Percentiles rank a stretch among this genome's conserved stretches.
phyloP scores from a whole-genome alignment of 371 early-diverging fungal species.

The Batrachochytrium dendrobatidis region DNA sequence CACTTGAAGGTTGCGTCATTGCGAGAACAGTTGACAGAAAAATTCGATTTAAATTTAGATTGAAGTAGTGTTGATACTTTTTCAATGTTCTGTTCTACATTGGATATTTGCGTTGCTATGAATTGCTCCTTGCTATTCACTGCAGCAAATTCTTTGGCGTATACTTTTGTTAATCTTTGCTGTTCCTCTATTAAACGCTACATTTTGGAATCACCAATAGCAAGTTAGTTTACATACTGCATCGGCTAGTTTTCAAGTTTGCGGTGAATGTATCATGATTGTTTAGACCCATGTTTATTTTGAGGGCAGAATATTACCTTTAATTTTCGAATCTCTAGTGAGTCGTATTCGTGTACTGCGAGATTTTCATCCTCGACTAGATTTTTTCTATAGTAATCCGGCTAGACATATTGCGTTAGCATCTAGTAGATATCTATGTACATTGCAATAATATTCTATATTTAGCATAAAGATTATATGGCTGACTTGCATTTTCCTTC shows the following conservation, averaged over 20 bases:
- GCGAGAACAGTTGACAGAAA: too few relatives aligned
- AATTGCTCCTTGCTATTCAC: neutral
- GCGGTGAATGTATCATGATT: too few relatives aligned
- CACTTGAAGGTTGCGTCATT: too few relatives aligned
- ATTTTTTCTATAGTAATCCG: neutral
- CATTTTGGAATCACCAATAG: neutral
- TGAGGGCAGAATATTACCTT: slow-evolving; percentile 9
- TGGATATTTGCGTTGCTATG: neutral
- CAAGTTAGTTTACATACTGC: too few relatives aligned
- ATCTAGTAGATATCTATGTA: neutral
- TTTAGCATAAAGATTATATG: too few relatives aligned
- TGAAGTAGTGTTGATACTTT: neutral
- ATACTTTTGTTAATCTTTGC: neutral
- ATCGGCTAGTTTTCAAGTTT: too few relatives aligned
- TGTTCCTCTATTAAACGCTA: slow-evolving; percentile 4
- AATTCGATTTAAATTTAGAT: too few relatives aligned
- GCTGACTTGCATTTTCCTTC: neutral
- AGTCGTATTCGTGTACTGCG: neutral
- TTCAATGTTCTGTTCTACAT: neutral
- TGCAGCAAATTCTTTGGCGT: neutral
- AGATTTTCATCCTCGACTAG: slow-evolving; percentile 9
- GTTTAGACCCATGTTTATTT: too few relatives aligned
- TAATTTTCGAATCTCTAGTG: slow-evolving; percentile 10
- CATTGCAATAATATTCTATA: neutral
- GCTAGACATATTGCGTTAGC: neutral